phyloP scores from a whole-genome alignment of 2,329 filamentous ascomycete genomes.

The Microsporum ferrugineum region DNA sequence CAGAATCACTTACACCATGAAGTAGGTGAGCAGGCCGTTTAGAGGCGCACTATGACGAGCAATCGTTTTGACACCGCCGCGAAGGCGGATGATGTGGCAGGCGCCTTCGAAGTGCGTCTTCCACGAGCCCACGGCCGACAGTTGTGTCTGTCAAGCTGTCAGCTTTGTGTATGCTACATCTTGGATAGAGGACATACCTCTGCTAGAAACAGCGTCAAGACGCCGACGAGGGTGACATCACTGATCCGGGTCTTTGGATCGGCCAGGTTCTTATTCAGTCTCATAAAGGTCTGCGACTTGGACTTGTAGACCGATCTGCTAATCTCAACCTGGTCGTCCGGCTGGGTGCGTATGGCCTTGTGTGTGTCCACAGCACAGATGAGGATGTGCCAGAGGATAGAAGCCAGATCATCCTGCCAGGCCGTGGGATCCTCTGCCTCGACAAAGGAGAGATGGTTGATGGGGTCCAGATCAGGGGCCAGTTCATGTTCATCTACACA shows the following conservation, averaged over 20 bases:
- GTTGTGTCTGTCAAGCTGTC: conserved; percentile 9
- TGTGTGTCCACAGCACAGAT: conserved; percentile 13
- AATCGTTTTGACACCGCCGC: conserved; percentile 14
- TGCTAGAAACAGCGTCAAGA: conserved; percentile 12
- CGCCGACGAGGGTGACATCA: conserved; percentile 12
- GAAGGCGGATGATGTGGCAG: conserved; percentile 15
- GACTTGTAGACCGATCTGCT: conserved; percentile 12
- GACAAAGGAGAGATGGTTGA: conserved; percentile 7
- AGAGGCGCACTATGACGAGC: conserved; percentile 5
- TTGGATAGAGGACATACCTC: conserved; percentile 8
- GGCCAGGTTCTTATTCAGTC: conserved; percentile 6
- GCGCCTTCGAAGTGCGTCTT: conserved; percentile 16
- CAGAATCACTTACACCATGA: conserved; percentile 12
- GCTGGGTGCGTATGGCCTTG: conserved; percentile 11
- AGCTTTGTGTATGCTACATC: conserved; percentile 3
- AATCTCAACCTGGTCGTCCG: conserved; percentile 7
- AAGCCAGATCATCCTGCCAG: conserved; percentile 12
- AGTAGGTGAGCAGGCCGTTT: conserved; percentile 9
- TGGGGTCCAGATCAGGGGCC: conserved; percentile 13
- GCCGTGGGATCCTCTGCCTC: conserved; percentile 9
- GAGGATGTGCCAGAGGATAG: conserved; percentile 11
- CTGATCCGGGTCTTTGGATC: conserved; percentile 9
- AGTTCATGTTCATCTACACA: conserved; percentile 12
- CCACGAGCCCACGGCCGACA: conserved; percentile 12
- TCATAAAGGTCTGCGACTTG: conserved; percentile 9